Evolutionary conservation across 1,139 yeast genomes (phyloP), one percentile per base, ranked within the genome.

Genomic region (Lodderomyces theae): DNA sequence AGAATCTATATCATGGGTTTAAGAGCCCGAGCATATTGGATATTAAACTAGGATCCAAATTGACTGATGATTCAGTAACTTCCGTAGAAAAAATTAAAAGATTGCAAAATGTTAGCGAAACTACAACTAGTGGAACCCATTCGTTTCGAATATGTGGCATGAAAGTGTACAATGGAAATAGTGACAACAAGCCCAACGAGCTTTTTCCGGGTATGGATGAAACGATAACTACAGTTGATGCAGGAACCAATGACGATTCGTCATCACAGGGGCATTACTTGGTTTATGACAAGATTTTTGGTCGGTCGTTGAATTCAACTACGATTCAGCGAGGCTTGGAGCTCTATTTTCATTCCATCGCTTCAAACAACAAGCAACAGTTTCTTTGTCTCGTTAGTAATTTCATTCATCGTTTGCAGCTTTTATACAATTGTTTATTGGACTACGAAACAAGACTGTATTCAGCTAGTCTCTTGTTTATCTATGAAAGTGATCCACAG

Each of bases 91-190:
- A 92, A 54, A 69, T 64, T 13, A 64, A 63, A 34, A 58, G 97
- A 33, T 63, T 92, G 52, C 66, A 64, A 25, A 60, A 70, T 31
- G 97, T 92, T 0, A 75, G 94, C 34, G 57, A 63, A 1, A 48
- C 68, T 0, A 90, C 97, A 2, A 92, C 97, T 1, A 83, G 94
- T 40, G 96, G 97, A 0, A 64, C 82, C 2, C 65, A 86, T 15
- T 74, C 79, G 16, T 80, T 84, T 49, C 67, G 98, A 44, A 76
- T 92, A 2, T 90, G 97, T 51, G 98, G 98, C 0, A 86, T 92
- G 95, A 83, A 82, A 51, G 61, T 84, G 2, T 72, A 62, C 48
- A 56, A 61, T 35, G 51, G 50, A 15, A 32, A 13, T 5, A 12
- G 24, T 5, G 28, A 34, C 0, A 18, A 10, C 11, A 26, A 33